A percentile compares a stretch with the other conserved stretches of the same genome.
Evolutionary conservation across 179 eudicot genomes (phyloP).

Genomic region (Beta lomatogona): DNA sequence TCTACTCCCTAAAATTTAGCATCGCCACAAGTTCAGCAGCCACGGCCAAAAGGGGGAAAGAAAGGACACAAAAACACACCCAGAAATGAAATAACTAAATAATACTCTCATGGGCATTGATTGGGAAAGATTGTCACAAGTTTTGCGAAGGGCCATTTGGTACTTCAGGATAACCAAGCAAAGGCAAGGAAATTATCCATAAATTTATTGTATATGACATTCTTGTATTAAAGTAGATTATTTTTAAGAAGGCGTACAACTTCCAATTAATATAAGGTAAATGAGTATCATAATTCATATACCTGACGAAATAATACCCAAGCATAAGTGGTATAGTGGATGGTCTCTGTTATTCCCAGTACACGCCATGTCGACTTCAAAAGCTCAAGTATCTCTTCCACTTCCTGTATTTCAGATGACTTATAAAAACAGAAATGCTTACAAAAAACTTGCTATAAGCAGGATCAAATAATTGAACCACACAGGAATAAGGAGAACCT

Average conservation of each 20-base stretch:
- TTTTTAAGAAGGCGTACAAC: background rate
- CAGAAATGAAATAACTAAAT: background rate
- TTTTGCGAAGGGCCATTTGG: background rate
- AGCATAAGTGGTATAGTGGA: conserved; percentile 87
- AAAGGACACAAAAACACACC: background rate
- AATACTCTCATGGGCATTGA: background rate
- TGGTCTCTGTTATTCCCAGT: conserved; percentile 93
- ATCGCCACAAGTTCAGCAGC: background rate
- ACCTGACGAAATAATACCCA: conserved; percentile 99
- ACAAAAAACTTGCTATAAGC: conserved; percentile 2
- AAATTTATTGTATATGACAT: background rate
- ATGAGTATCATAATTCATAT: conserved; percentile 16
- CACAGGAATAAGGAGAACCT: background rate
- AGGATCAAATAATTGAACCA: background rate
- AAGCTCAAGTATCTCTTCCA: conserved; percentile 96
- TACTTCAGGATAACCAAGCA: background rate
- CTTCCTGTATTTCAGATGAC: conserved; percentile 63
- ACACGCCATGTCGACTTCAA: conserved; percentile 98
- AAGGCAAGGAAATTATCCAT: background rate
- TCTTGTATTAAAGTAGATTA: background rate
- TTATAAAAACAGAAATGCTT: conserved; percentile 1
- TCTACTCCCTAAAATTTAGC: conserved; percentile 1
- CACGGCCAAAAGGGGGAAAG: background rate
- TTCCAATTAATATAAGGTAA: background rate
- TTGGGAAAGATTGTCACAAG: background rate